phyloP scores from a whole-genome alignment of 2,329 filamentous ascomycete species.

The Aspergillus sp. region DNA sequence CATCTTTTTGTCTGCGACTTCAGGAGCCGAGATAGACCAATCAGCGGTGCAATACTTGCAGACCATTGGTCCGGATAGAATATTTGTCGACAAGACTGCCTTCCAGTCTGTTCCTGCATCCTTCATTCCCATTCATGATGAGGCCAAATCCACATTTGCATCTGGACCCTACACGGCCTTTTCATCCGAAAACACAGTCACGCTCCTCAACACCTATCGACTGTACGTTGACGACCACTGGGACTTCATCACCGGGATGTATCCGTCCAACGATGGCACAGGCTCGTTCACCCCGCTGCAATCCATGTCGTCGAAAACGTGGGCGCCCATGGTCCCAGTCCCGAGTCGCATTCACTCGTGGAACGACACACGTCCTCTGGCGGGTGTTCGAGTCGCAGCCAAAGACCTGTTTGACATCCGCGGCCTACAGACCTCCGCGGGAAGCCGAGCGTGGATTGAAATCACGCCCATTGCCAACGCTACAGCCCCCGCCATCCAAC shows the following conservation, averaged over 20 bases:
- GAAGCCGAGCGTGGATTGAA: conserved; percentile 30
- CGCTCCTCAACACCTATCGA: conserved; percentile 10
- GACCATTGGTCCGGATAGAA: background rate
- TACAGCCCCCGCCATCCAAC: conserved; percentile 33
- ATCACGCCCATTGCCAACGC: conserved; percentile 22
- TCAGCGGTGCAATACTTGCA: conserved; percentile 2
- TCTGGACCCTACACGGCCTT: conserved; percentile 13
- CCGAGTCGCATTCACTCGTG: conserved; percentile 17
- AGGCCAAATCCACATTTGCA: background rate
- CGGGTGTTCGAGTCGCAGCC: conserved; percentile 33
- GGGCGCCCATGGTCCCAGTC: conserved; percentile 9
- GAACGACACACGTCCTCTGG: conserved; percentile 33
- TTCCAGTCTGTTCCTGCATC: background rate
- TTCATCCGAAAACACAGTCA: background rate
- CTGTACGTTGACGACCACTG: conserved; percentile 12
- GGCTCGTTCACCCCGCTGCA: conserved; percentile 4
- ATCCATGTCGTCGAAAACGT: background rate
- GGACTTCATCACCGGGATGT: conserved; percentile 11
- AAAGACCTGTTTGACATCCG: conserved; percentile 39
- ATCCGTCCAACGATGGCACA: conserved; percentile 6
- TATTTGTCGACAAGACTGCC: conserved; percentile 1
- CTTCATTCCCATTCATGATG: background rate
- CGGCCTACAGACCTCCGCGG: conserved; percentile 33
- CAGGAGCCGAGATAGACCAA: background rate
- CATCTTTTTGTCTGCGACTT: conserved; percentile 9